Conservation (phyloP, 495 filamentous ascomycete genomes). For the Neurospora tetrasperma region DNA sequence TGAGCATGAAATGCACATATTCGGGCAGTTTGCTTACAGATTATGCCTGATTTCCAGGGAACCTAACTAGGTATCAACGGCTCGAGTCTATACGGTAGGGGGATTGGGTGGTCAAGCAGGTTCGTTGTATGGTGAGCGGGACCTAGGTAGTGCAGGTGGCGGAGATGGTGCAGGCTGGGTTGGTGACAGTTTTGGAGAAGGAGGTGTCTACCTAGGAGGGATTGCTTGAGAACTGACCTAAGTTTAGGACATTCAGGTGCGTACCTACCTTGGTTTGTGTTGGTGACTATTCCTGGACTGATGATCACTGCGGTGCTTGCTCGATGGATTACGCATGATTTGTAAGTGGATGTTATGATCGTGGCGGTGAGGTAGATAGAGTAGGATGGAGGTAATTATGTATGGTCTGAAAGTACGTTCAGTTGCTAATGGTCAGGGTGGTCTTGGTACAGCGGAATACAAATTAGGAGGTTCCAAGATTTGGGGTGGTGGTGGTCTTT, state of each 20-base stretch:
- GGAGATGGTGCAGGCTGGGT: not conserved
- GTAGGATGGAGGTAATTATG: not conserved
- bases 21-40: too few species aligned
- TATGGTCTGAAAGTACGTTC: not conserved
- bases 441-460: not conserved
- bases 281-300: not conserved
- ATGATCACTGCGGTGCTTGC: too few species aligned
- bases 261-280: not conserved
- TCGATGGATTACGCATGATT: too few species aligned
- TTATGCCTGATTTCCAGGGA: too few species aligned
- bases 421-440: not conserved
- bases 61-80: too few species aligned
- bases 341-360: too few species aligned
- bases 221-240: not conserved
- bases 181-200: not conserved
- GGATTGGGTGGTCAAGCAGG: not conserved
- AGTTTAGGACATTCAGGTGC: not conserved
- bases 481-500: not conserved
- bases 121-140: not conserved
- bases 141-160: not conserved
- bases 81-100: not conserved
- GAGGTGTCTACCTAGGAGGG: not conserved
- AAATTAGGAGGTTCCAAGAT: not conserved
- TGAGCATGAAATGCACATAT: too few species aligned
- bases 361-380: not conserved